A percentile compares a stretch with the other conserved stretches of the same genome.
phyloP scores from a whole-genome alignment of 108 stramenopile species.

The Skeletonema tropicum region DNA sequence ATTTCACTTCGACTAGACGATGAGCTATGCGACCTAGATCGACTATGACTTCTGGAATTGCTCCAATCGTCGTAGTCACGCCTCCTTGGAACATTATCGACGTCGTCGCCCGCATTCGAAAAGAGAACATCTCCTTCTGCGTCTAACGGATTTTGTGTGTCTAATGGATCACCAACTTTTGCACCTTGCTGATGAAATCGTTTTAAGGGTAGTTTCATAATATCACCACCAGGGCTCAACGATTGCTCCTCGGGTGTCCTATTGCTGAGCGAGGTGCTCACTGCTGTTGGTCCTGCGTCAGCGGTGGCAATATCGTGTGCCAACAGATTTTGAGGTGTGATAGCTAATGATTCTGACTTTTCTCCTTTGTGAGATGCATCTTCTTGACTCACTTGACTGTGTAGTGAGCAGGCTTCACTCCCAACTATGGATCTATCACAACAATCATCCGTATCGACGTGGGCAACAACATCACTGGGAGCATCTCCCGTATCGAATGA shows the following conservation, averaged over 20 bases:
- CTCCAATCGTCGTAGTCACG: constrained; percentile 2
- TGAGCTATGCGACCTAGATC: constrained; percentile 1
- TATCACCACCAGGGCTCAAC: neutral
- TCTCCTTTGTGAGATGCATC: constrained; percentile 13
- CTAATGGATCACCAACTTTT: neutral
- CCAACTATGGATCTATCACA: constrained; percentile 16
- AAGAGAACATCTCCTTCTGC: neutral
- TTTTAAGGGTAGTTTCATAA: neutral
- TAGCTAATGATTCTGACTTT: constrained; percentile 12
- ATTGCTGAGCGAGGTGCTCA: neutral
- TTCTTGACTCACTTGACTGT: constrained; percentile 20
- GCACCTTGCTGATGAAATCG: neutral
- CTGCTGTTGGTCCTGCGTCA: neutral
- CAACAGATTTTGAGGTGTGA: constrained; percentile 1
- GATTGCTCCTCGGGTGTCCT: neutral
- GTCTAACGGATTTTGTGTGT: neutral
- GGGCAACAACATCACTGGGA: constrained; percentile 23
- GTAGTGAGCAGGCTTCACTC: constrained; percentile 16
- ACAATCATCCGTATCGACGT: constrained; percentile 17
- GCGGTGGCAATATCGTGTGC: constrained; percentile 7
- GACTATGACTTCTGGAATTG: neutral
- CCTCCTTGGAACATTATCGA: neutral
- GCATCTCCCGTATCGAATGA: constrained; percentile 17
- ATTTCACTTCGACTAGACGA: constrained; percentile 6
- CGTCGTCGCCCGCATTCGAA: neutral